phyloP scores from a whole-genome alignment of 1,284 basidiomycete species.

The Ceratobasidium sp. region DNA sequence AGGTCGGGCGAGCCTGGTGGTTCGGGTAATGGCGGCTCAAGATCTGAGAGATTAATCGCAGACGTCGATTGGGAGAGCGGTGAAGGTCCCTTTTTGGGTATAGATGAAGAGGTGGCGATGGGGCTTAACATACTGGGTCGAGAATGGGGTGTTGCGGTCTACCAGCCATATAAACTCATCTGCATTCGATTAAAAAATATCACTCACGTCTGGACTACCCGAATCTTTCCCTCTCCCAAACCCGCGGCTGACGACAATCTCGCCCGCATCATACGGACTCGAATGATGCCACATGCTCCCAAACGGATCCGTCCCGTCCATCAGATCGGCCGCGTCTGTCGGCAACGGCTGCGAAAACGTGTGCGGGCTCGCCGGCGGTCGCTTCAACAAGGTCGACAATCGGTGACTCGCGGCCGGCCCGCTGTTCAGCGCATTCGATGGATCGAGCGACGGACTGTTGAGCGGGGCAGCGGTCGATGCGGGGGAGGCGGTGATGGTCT shows the following conservation, averaged over 20 bases:
- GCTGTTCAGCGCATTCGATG: slow-evolving; percentile 22
- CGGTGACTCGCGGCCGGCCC: slow-evolving; percentile 38
- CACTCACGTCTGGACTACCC: slow-evolving; percentile 28
- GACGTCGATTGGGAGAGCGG: slow-evolving; percentile 40
- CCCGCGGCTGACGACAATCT: slow-evolving; percentile 30
- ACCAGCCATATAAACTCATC: not conserved
- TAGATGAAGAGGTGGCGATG: slow-evolving; percentile 8
- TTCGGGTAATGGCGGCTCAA: slow-evolving; percentile 39
- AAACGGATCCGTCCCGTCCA: slow-evolving; percentile 48
- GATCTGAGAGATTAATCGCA: slow-evolving; percentile 39
- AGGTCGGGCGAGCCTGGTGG: slow-evolving; percentile 42
- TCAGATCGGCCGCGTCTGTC: slow-evolving; percentile 40
- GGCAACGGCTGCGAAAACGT: slow-evolving; percentile 39
- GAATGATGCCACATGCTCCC: slow-evolving; percentile 48
- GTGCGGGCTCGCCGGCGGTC: slow-evolving; percentile 42
- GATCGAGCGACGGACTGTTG: slow-evolving; percentile 43
- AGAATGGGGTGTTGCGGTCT: slow-evolving; percentile 16
- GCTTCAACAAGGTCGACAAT: slow-evolving; percentile 41
- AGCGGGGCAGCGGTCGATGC: slow-evolving; percentile 36
- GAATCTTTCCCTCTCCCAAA: slow-evolving; percentile 26
- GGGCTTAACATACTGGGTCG: slow-evolving; percentile 31
- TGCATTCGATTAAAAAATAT: slow-evolving; percentile 2
- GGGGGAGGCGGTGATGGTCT: slow-evolving; percentile 43
- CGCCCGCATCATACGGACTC: slow-evolving; percentile 49
- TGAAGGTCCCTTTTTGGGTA: slow-evolving; percentile 35